phyloP scores from a whole-genome alignment of 257 asterid species.

The Leonotis leonurus region DNA sequence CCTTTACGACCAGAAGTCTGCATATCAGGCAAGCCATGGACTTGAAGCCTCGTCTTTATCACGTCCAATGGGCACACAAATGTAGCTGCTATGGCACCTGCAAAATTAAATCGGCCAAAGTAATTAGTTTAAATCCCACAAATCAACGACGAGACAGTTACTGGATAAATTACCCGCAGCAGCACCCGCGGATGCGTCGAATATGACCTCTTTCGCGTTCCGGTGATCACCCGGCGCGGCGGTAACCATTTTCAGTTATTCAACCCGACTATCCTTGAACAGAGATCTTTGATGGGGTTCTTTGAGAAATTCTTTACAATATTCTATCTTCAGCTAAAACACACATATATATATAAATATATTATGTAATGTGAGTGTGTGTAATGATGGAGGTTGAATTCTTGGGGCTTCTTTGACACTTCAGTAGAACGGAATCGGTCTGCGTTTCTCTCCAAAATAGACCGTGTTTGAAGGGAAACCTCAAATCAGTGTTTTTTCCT shows the following conservation, averaged over 20 bases:
- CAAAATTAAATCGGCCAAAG: slow-evolving; percentile 12
- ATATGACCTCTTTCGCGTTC: slow-evolving; percentile 41
- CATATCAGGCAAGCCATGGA: slow-evolving; percentile 62
- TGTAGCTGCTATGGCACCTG: slow-evolving; percentile 99
- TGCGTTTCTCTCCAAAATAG: slow-evolving; percentile 8
- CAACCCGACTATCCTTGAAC: slow-evolving; percentile 10
- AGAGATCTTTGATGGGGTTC: no score
- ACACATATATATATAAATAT: neutral
- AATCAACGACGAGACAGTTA: neutral
- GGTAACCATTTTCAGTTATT: slow-evolving; percentile 22
- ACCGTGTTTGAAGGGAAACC: slow-evolving; percentile 16
- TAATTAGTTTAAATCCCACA: neutral
- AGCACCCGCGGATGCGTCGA: slow-evolving; percentile 89
- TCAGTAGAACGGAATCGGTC: slow-evolving; percentile 12
- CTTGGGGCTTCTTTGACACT: slow-evolving; percentile 21
- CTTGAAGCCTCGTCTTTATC: slow-evolving; percentile 85
- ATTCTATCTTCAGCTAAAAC: slow-evolving; percentile 9
- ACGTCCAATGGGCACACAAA: slow-evolving; percentile 93
- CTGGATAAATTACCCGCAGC: slow-evolving; percentile 68
- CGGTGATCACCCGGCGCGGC: slow-evolving; percentile 40
- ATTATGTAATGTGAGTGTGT: no score
- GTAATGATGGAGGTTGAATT: neutral
- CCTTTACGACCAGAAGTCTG: slow-evolving; percentile 60
- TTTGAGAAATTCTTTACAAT: slow-evolving; percentile 2
- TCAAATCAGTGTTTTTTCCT: neutral